Evolutionary conservation across 2,329 filamentous ascomycete genomes (phyloP), one percentile per base, ranked within the genome.

Genomic region (Aspergillus sp.): DNA sequence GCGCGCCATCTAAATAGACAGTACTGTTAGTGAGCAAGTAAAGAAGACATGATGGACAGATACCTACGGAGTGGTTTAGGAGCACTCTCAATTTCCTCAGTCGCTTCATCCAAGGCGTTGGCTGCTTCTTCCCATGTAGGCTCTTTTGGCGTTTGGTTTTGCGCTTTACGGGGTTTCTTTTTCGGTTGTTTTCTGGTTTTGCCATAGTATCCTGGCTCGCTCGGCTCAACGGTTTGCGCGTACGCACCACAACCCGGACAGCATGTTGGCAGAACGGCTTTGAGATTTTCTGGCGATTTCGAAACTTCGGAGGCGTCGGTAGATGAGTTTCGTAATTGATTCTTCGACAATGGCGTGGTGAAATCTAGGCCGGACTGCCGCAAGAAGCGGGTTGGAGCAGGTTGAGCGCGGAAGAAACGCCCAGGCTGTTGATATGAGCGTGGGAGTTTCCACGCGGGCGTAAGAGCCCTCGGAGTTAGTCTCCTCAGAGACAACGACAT

Each of bases 231-330:
- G 5, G 80, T 82, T 69, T 88, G 85, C 34, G 82, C 79, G 37
- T 82, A 80, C 27, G 85, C 86, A 54, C 86, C 86, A 63, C 86
- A 88, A 64, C 86, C 86, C 30, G 86, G 85, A 68, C 86, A 88
- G 22, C 80, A 78, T 6, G 78, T 56, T 0, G 83, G 83, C 12
- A 86, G 68, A 6, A 59, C 37, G 17, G 68, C 61, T 5, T 61
- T 58, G n/a, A 63, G 9, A 2, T 59, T 44, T 4, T 64, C 61
- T n/a, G 51, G 15, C n/a, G 61, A 33, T 33, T 64, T 56, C 20
- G 56, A 46, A 6, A 42, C 7, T 37, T 39, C 54, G 7, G 58
- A 50, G 15, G 45, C 39, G 4, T 58, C 54, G 39, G 65, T 64
- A 41, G 67, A 67, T 39, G 68, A 61, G n/a, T 27, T 55, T 39